Base-by-base conservation (phyloP, 176 grass and related monocot genomes). In the Avena insularis region DNA sequence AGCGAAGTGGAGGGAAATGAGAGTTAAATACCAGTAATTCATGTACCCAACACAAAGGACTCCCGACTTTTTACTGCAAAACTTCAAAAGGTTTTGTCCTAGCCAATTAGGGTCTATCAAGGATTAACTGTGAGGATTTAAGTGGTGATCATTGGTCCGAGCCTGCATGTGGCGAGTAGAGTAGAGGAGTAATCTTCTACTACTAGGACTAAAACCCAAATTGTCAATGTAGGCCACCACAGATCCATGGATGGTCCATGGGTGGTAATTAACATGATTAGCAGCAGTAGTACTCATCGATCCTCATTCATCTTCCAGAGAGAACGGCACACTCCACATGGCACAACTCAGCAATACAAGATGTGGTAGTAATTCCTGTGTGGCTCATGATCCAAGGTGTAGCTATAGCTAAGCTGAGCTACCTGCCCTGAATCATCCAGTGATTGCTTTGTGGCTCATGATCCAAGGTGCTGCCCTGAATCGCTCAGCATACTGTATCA, bases 141-240 rank as follows among this genome's bases (percentile, higher is more conserved):
- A 86, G 9, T 12, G 70, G n/a, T 72, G 69, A 72, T 72, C 36
- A 46, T 4, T 36, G 58, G 57, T 80, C 77, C 57, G 57, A 77
- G 71, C 15, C 63, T 43, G n/a, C 84, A 90, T 90, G 89, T 87
- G 89, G 84, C 21, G 80, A 88, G 86, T 88, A 59, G 27, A 75
- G 16, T 43, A 17, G 51, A 79, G 13, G 10, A 12, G 11, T 33
- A 58, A 47, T 67, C 59, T 62, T 82, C 40, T 43, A 43, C 62
- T 29, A 14, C 4, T 21, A 45, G 29, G 29, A 53, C 67, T 17
- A 53, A 23, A 71, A 60, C 25, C 3, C 23, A 33, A n/a, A 20
- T 33, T 49, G 60, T 82, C 51, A 82, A 54, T 90, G 88, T 86
- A 60, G 6, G 9, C 60, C 1, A 59, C 49, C 16, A 9, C 60